Evolutionary conservation across 768 basidiomycete genomes (phyloP), one percentile per base, ranked within the genome.

Genomic region (Macrolepiota fuliginosa): DNA sequence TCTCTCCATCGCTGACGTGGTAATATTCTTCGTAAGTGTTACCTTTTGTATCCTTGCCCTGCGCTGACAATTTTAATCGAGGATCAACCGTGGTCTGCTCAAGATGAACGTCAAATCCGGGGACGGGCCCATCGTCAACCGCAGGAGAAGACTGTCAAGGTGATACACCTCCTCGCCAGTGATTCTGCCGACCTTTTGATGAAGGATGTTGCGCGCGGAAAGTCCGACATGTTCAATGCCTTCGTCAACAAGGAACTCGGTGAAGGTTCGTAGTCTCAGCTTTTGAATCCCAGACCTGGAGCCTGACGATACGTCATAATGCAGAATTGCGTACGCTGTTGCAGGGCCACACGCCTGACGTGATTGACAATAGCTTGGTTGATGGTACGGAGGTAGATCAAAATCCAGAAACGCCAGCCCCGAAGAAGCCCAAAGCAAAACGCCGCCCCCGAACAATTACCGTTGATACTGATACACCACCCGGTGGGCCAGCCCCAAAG

Each of bases 61-160:
- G 5, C 3, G n/a, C 11, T 56, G 45, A 47, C 24, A 11, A 2
- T 10, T 1, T 22, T 1, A 10, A 17, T 40, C 39, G 17, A 42
- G 35, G 55, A 17, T 15, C 40, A 40, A 40, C 40, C 40, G 13
- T 40, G 13, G 40, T 40, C 40, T 12, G 40, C 40, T 15, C 40
- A 40, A 40, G 40, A 40, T 15, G 13, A 40, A 40, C 2, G 66
- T 65, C 3, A 69, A 69, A 56, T 39, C 66, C 32, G 61, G 65
- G 72, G 71, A 12, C 66, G 68, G 6, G 65, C 64, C 2, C 62
- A 72, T 46, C 64, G 70, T 2, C 73, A 74, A 36, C 70, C 66
- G 1, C 72, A 74, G 57, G 55, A 39, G 13, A 58, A 64, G 3
- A 50, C 12, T 0, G 72, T 74, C 4, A 64, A 60, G 5, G 56